Conservation (phyloP, 2,329 filamentous ascomycete genomes). For the Verticillium nonalfalfae region DNA sequence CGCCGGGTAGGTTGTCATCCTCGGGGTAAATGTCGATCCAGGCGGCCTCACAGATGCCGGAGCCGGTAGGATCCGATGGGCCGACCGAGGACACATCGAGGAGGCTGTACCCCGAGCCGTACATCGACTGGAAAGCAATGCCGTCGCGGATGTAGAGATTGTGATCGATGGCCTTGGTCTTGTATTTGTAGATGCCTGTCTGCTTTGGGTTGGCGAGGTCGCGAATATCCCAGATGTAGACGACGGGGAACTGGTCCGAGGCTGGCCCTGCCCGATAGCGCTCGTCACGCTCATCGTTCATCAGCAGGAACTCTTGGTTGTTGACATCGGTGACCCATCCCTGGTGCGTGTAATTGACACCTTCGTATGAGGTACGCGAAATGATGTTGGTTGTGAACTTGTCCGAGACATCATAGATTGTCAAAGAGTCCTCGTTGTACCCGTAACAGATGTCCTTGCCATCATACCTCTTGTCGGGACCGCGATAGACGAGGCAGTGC, state of each 20-base stretch:
- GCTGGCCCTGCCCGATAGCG: slow-evolving; percentile 28
- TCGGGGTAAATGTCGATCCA: slow-evolving; percentile 46
- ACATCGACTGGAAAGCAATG: slow-evolving; percentile 42
- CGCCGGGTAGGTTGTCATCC: slow-evolving; percentile 31
- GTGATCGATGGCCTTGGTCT: slow-evolving; percentile 36
- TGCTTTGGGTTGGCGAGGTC: slow-evolving; percentile 33
- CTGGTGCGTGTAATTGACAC: slow-evolving; percentile 53
- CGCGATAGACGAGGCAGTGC: slow-evolving; percentile 49
- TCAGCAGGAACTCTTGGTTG: slow-evolving; percentile 37
- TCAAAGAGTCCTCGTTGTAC: slow-evolving; percentile 47
- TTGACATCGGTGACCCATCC: slow-evolving; percentile 43
- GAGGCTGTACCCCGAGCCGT: slow-evolving; percentile 38
- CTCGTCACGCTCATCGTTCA: slow-evolving; percentile 51
- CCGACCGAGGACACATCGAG: slow-evolving; percentile 28
- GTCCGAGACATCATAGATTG: slow-evolving; percentile 46
- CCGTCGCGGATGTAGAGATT: slow-evolving; percentile 41
- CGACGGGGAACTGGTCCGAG: slow-evolving; percentile 36
- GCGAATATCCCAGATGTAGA: slow-evolving; percentile 44
- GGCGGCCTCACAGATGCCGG: slow-evolving; percentile 34
- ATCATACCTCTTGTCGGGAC: slow-evolving; percentile 39
- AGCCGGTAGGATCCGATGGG: slow-evolving; percentile 33
- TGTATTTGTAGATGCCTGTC: slow-evolving; percentile 34
- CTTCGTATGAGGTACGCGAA: slow-evolving; percentile 49
- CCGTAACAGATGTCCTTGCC: slow-evolving; percentile 49
- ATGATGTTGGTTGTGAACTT: slow-evolving; percentile 37